phyloP scores from a whole-genome alignment of 257 asterid species.

The Apocynum venetum region DNA sequence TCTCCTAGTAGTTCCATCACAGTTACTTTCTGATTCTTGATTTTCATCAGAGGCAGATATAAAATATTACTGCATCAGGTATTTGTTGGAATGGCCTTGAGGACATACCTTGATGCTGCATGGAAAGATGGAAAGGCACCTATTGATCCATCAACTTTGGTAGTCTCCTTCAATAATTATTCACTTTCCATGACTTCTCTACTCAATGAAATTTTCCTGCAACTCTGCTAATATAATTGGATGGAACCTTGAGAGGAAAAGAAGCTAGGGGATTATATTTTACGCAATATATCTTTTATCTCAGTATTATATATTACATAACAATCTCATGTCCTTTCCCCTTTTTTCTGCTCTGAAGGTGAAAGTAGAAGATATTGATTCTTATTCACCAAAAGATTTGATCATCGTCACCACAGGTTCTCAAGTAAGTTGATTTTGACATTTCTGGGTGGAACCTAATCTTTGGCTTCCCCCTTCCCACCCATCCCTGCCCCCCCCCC shows the following conservation, averaged over 20 bases:
- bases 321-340: neutral
- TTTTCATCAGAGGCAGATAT: slow-evolving; percentile 8
- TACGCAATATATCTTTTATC: neutral
- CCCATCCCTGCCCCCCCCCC: neutral
- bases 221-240: neutral
- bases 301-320: neutral
- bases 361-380: slow-evolving; percentile 94
- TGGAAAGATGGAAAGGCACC: slow-evolving; percentile 99
- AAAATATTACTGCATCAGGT: slow-evolving; percentile 44
- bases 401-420: slow-evolving; percentile 98
- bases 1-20: slow-evolving; percentile 16
- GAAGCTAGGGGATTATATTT: neutral
- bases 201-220: neutral
- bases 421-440: slow-evolving; percentile 57
- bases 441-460: slow-evolving; percentile 8
- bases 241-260: neutral
- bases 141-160: slow-evolving; percentile 98
- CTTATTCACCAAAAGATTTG: slow-evolving; percentile 94
- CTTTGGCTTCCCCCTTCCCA: neutral
- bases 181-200: neutral
- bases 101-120: slow-evolving; percentile 99
- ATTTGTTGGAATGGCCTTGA: slow-evolving; percentile 97
- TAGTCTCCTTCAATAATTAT: slow-evolving; percentile 28
- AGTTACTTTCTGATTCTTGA: slow-evolving; percentile 2
- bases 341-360: slow-evolving; percentile 41